phyloP scores from a whole-genome alignment of 176 grass and related monocot genomes.

The Aegilops longissima region DNA sequence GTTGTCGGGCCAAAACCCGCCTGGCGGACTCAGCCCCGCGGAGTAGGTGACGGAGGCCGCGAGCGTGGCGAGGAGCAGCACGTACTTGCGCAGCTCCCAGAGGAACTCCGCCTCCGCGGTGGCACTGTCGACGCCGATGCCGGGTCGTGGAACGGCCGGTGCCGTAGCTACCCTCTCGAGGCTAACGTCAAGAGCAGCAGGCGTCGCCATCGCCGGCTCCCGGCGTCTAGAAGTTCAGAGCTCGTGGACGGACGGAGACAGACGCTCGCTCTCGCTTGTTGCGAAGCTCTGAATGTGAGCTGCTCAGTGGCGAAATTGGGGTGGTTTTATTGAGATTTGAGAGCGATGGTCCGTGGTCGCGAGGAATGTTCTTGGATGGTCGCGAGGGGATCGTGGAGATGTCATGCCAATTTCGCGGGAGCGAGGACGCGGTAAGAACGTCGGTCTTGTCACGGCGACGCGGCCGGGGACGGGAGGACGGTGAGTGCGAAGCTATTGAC shows the following conservation, averaged over 20 bases:
- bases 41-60: slow-evolving; percentile 44
- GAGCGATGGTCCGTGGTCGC: neutral
- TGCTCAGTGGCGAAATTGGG: neutral
- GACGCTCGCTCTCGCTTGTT: neutral
- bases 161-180: neutral
- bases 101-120: slow-evolving; percentile 11
- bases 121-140: neutral
- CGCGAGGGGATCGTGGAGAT: neutral
- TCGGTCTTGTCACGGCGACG: neutral
- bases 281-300: neutral
- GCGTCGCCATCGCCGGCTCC: neutral
- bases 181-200: neutral
- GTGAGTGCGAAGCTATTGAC: neutral
- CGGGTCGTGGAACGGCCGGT: neutral
- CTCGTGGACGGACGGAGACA: neutral
- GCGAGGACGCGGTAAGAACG: neutral
- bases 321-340: neutral
- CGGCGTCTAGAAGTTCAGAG: neutral
- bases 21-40: slow-evolving; percentile 46
- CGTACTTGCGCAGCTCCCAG: slow-evolving; percentile 52
- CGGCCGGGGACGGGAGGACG: neutral
- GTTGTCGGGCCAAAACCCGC: slow-evolving; percentile 44
- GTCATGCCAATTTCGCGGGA: neutral
- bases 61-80: slow-evolving; percentile 47
- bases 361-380: neutral